These are phyloP conservation scores for Beauveria medogensis DNA, from an alignment of 2,329 filamentous ascomycete genomes.

Conservation along the genomic window DNA sequence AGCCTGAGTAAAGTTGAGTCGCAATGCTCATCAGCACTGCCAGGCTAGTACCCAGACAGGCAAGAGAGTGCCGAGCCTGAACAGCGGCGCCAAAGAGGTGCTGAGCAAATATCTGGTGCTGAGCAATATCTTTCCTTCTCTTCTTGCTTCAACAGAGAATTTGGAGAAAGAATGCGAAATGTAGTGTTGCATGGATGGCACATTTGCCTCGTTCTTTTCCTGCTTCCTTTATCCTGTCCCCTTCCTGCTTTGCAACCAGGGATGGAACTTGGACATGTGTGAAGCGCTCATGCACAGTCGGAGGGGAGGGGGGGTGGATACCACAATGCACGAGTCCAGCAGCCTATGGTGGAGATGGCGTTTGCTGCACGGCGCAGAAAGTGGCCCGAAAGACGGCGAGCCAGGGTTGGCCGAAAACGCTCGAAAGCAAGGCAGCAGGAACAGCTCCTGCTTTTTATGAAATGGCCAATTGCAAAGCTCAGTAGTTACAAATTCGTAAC, in stretches of 20 bases:
- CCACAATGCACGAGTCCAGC: conserved; percentile 5
- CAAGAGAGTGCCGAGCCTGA: conserved; percentile 14
- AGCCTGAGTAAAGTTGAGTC: conserved; percentile 5
- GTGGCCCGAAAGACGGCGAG: conserved; percentile 7
- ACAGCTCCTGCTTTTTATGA: conserved; percentile 38
- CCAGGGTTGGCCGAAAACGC: conserved; percentile 35
- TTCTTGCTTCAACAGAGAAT: neutral
- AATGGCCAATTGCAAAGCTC: conserved; percentile 39
- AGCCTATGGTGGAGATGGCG: conserved; percentile 13
- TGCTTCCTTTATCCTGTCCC: conserved; percentile 3
- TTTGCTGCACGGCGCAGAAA: conserved; percentile 8
- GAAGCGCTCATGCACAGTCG: conserved; percentile 7
- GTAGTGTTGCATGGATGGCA: neutral
- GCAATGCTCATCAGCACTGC: conserved; percentile 6
- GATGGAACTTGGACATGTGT: neutral
- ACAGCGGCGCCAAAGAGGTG: neutral
- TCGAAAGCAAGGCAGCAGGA: conserved; percentile 45
- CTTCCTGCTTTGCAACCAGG: neutral
- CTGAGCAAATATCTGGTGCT: neutral
- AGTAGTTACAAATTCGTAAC: conserved; percentile 21
- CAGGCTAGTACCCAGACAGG: conserved; percentile 6
- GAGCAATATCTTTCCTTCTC: neutral
- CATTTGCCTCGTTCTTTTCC: conserved; percentile 10
- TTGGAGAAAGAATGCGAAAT: neutral
- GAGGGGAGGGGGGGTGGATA: neutral